Evolutionary conservation across 768 basidiomycete species (phyloP).

Genomic region (Kwoniella dendrophila): DNA sequence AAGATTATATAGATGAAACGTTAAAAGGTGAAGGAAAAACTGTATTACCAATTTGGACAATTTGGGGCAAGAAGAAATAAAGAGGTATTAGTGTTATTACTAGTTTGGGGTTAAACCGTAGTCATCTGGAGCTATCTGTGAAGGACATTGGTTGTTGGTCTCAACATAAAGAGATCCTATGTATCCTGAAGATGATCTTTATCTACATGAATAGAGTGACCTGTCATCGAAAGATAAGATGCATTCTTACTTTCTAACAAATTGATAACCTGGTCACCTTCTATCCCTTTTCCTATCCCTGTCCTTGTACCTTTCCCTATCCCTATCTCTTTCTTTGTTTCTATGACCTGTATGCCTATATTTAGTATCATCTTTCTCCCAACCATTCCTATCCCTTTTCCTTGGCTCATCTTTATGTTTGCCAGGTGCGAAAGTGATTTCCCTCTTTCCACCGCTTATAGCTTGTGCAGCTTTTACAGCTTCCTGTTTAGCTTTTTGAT

Average conservation of each 20-base stretch:
- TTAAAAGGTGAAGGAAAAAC: neutral
- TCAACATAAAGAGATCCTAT: no score
- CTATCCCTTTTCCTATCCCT: conserved; percentile 15
- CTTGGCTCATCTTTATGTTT: conserved; percentile 16
- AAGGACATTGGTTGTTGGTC: no score
- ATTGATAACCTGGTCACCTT: neutral
- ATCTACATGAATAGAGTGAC: no score
- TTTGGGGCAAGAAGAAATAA: conserved; percentile 11
- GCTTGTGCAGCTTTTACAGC: conserved; percentile 63
- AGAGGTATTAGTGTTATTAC: no score
- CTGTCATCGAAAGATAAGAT: no score
- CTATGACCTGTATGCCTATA: conserved; percentile 11
- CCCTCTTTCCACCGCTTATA: conserved; percentile 63
- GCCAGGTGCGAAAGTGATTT: conserved; percentile 65
- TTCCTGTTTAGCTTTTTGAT: conserved; percentile 70
- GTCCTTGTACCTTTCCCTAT: conserved; percentile 14
- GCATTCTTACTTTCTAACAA: no score
- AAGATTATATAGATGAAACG: conserved; percentile 5
- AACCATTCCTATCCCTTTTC: conserved; percentile 12
- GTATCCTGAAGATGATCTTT: no score
- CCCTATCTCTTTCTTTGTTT: conserved; percentile 23
- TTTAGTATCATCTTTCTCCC: conserved; percentile 4
- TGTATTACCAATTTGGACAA: conserved; percentile 11
- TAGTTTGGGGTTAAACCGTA: no score
- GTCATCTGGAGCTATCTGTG: no score